These are phyloP conservation scores for Saitozyma podzolica DNA, from an alignment of 768 basidiomycete genomes.

Conservation along the genomic window DNA sequence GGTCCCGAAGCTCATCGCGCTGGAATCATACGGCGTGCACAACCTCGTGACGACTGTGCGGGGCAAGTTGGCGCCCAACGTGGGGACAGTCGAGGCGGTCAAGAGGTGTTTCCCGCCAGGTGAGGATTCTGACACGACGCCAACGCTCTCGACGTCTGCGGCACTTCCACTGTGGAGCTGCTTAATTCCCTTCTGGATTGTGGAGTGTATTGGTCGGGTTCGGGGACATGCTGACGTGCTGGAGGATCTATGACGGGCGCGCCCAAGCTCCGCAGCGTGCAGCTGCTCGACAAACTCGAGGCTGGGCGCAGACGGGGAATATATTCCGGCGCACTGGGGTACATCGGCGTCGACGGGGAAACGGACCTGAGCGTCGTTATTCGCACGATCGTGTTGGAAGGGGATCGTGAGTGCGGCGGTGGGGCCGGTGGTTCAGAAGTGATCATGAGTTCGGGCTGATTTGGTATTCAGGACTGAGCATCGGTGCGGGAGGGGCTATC, in stretches of 20 bases:
- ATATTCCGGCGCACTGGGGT: constrained; percentile 89
- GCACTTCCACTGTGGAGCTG: too few species aligned
- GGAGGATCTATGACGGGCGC: constrained; percentile 96
- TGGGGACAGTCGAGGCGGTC: constrained; percentile 73
- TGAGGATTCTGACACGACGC: constrained; percentile 42
- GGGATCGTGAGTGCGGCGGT: constrained; percentile 21
- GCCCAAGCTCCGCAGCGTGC: constrained; percentile 89
- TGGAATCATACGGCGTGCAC: constrained; percentile 94
- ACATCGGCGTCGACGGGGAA: constrained; percentile 82
- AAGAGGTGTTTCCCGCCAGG: constrained; percentile 81
- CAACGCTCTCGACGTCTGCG: not conserved
- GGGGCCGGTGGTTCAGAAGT: not conserved
- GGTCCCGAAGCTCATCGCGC: constrained; percentile 78
- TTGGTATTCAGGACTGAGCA: constrained; percentile 41
- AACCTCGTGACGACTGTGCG: constrained; percentile 92
- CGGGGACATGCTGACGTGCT: not conserved
- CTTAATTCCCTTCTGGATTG: too few species aligned
- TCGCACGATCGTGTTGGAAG: constrained; percentile 70
- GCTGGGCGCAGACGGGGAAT: constrained; percentile 64
- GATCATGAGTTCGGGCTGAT: not conserved
- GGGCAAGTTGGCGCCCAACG: constrained; percentile 59
- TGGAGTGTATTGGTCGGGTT: too few species aligned
- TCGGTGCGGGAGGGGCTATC: constrained; percentile 95
- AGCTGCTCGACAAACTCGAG: constrained; percentile 81
- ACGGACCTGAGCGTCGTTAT: constrained; percentile 95